Percentiles rank a stretch among this genome's conserved stretches.
phyloP scores from a whole-genome alignment of 805 yeast genomes.

The Spathaspora girioi region DNA sequence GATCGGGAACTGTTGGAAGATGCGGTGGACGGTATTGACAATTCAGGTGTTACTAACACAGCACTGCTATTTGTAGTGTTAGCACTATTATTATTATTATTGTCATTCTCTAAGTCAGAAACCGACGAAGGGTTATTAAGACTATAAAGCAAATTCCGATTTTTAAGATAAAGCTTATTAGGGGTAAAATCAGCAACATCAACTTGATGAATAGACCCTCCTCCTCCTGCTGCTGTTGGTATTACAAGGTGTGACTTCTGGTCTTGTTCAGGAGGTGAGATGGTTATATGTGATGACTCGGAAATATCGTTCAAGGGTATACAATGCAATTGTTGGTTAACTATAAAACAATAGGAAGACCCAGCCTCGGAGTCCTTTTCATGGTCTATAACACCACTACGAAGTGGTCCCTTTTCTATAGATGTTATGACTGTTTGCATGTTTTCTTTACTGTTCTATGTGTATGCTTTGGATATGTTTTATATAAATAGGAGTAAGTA shows the following conservation, averaged over 20 bases:
- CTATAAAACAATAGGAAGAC: conserved; percentile 26
- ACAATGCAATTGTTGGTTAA: conserved; percentile 22
- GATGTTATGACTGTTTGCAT: not conserved
- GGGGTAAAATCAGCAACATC: conserved; percentile 11
- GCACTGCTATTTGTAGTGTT: not conserved
- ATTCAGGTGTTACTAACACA: not conserved
- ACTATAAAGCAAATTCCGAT: conserved; percentile 30
- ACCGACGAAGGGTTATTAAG: conserved; percentile 32
- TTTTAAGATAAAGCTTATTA: conserved; percentile 13
- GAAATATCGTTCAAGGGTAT: conserved; percentile 20
- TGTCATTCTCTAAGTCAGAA: conserved; percentile 29
- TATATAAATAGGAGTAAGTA: no score
- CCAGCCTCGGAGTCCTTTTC: not conserved
- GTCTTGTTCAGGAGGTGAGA: not conserved
- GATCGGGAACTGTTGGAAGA: not conserved
- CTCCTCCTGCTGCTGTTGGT: not conserved
- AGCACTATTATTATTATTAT: not conserved
- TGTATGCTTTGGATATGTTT: no score
- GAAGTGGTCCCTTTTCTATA: not conserved
- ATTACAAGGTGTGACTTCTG: not conserved
- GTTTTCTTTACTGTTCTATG: no score
- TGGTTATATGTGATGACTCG: conserved; percentile 7
- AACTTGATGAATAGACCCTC: not conserved
- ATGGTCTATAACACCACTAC: not conserved
- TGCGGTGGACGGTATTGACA: conserved; percentile 3